Evolutionary conservation across 2,329 filamentous ascomycete genomes (phyloP), one percentile per base, ranked within the genome.

Genomic region (Hymenoscyphus infarciens): DNA sequence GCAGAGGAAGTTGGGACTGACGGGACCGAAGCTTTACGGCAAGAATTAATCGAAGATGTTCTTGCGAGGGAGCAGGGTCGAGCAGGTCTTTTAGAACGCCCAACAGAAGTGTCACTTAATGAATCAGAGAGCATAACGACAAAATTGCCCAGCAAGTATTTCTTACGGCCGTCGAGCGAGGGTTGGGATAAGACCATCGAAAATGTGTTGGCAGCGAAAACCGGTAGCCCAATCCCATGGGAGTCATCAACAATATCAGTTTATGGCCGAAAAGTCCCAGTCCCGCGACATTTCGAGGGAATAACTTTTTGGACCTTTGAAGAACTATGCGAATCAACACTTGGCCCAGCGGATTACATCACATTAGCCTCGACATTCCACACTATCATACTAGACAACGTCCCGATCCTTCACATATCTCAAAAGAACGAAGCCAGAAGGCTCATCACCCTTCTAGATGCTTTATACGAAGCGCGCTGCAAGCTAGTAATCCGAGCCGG

Each of bases 261-360:
- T 16, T 92, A 92, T 68, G 88, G 88, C 2, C 83, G 90, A 39
- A 79, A 77, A 1, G 78, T 93, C 1, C 71, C 74, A 1, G 81
- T 91, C 2, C 85, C 87, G 1, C 79, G 79, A 3, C 82, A 87
- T 42, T 76, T 82, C 65, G 75, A 82, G 29, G 85, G 87, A 19
- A 76, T 83, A 1, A 82, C 86, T 0, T 80, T 81, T 61, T 92
- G 89, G 83, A 82, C 83, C 10, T 95, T 94, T 69, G 71, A 79
- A 15, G 82, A 88, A 39, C 82, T 94, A 1, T 91, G 90, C 63
- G 81, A 82, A 63, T 77, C 75, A 5, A 79, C 80, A 1, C 86
- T 92, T 54, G 91, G 91, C 0, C 90, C 90, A 1, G 91, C 91
- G 31, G 91, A 95, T 77, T 95, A 93, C 75, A 89, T 93, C 61